phyloP scores from a whole-genome alignment of 768 basidiomycete genomes.

The Psilocybe sp. region DNA sequence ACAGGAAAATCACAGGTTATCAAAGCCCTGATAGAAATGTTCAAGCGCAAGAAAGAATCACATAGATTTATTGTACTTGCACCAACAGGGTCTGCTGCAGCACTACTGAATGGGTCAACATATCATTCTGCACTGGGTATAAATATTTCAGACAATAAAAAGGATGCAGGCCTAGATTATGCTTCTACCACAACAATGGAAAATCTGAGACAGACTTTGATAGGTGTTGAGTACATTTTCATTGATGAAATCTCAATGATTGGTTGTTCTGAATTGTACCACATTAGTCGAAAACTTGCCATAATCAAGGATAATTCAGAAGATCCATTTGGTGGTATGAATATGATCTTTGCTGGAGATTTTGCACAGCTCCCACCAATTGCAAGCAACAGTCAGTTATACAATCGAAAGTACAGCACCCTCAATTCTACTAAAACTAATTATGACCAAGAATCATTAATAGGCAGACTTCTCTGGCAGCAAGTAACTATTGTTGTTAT shows the following conservation, averaged over 20 bases:
- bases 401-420: not conserved
- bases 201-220: too few relatives aligned
- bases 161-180: not conserved
- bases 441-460: constrained; percentile 14
- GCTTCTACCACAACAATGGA: too few relatives aligned
- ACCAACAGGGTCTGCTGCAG: constrained; percentile 24
- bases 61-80: constrained; percentile 17
- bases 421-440: not conserved
- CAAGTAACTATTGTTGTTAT: constrained; percentile 31
- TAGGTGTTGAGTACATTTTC: constrained; percentile 34
- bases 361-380: constrained; percentile 42
- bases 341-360: constrained; percentile 40
- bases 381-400: constrained; percentile 9
- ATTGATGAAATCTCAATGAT: constrained; percentile 44
- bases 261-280: constrained; percentile 24
- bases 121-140: constrained; percentile 20
- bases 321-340: constrained; percentile 30
- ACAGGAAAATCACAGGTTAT: constrained; percentile 32
- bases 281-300: constrained; percentile 20
- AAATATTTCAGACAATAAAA: not conserved
- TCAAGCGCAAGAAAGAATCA: constrained; percentile 9
- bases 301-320: constrained; percentile 12
- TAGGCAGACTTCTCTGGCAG: constrained; percentile 29
- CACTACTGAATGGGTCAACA: constrained; percentile 19
- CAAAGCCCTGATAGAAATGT: constrained; percentile 20